Evolutionary conservation across 768 basidiomycete genomes (phyloP).

Genomic region (Leccinellum luteum): DNA sequence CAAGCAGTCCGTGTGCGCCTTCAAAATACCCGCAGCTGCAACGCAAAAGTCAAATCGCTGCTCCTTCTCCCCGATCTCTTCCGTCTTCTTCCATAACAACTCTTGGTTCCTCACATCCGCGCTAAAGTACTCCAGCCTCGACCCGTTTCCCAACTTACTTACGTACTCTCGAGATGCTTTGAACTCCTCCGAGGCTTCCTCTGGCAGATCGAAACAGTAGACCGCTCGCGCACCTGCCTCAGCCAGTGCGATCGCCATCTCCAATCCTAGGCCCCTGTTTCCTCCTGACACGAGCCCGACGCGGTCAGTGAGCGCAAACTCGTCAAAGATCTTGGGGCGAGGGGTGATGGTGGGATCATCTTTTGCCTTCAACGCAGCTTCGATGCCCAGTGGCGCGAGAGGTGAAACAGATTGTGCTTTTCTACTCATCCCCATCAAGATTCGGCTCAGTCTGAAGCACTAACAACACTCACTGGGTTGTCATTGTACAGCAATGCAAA

Average conservation of each 20-base stretch:
- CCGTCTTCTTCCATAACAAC: slow-evolving; percentile 52
- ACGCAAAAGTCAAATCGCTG: slow-evolving; percentile 72
- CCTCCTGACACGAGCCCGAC: slow-evolving; percentile 65
- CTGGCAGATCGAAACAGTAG: slow-evolving; percentile 67
- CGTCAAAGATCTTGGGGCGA: slow-evolving; percentile 53
- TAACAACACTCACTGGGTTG: slow-evolving; percentile 8
- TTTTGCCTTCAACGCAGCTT: slow-evolving; percentile 49
- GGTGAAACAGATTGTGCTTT: slow-evolving; percentile 48
- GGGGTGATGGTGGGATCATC: slow-evolving; percentile 33
- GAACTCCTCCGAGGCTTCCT: slow-evolving; percentile 57
- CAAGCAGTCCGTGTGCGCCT: slow-evolving; percentile 57
- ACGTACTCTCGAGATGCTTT: slow-evolving; percentile 51
- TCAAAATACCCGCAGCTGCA: slow-evolving; percentile 75
- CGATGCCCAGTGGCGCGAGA: slow-evolving; percentile 61
- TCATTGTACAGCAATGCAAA: slow-evolving; percentile 6
- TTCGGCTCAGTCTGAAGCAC: background rate
- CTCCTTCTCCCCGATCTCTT: slow-evolving; percentile 63
- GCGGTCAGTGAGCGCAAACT: slow-evolving; percentile 55
- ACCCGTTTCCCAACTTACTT: slow-evolving; percentile 38
- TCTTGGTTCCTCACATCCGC: slow-evolving; percentile 67
- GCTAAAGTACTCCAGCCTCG: slow-evolving; percentile 58
- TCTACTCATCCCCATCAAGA: background rate
- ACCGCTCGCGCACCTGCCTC: slow-evolving; percentile 71
- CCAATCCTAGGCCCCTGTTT: slow-evolving; percentile 74
- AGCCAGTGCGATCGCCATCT: slow-evolving; percentile 72